phyloP scores from a whole-genome alignment of 495 filamentous ascomycete species.

The Astrothelium macrocarpum region DNA sequence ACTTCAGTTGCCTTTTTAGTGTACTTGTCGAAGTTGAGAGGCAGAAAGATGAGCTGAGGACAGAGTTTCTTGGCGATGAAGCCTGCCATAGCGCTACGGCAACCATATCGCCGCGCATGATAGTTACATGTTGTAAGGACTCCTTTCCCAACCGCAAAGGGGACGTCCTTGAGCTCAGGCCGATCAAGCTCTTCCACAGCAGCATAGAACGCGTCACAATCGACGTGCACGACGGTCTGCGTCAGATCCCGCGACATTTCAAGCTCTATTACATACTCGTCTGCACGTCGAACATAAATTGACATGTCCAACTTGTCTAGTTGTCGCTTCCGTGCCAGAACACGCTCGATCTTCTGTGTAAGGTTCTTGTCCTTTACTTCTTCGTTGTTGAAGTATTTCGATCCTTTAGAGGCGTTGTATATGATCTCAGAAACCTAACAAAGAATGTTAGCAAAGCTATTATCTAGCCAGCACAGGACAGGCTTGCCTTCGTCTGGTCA shows the following conservation, averaged over 20 bases:
- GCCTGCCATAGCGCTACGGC: slow-evolving; percentile 86
- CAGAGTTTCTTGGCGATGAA: slow-evolving; percentile 95
- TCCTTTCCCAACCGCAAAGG: slow-evolving; percentile 87
- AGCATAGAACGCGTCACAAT: slow-evolving; percentile 98
- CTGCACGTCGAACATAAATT: slow-evolving; percentile 61
- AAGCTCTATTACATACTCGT: slow-evolving; percentile 71
- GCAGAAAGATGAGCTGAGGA: slow-evolving; percentile 73
- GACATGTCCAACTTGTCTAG: slow-evolving; percentile 69
- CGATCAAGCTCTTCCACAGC: slow-evolving; percentile 88
- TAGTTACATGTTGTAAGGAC: slow-evolving; percentile 97
- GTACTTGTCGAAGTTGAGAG: slow-evolving; percentile 85
- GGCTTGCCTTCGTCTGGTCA: slow-evolving; percentile 70
- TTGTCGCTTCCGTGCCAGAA: slow-evolving; percentile 63
- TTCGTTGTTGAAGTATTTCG: slow-evolving; percentile 93
- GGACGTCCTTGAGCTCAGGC: slow-evolving; percentile 78
- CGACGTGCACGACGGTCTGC: slow-evolving; percentile 80
- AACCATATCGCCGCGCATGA: slow-evolving; percentile 77
- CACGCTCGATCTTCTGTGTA: slow-evolving; percentile 76
- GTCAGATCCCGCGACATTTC: slow-evolving; percentile 71
- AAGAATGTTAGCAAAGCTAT: background rate
- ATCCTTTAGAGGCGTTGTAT: slow-evolving; percentile 92
- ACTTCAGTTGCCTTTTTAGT: slow-evolving; percentile 82
- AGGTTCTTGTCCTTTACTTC: slow-evolving; percentile 71
- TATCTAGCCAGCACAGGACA: background rate
- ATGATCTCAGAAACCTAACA: slow-evolving; percentile 81